Base-by-base conservation (phyloP, 768 basidiomycete species). In the Gloeopeniophorella convolvens region DNA sequence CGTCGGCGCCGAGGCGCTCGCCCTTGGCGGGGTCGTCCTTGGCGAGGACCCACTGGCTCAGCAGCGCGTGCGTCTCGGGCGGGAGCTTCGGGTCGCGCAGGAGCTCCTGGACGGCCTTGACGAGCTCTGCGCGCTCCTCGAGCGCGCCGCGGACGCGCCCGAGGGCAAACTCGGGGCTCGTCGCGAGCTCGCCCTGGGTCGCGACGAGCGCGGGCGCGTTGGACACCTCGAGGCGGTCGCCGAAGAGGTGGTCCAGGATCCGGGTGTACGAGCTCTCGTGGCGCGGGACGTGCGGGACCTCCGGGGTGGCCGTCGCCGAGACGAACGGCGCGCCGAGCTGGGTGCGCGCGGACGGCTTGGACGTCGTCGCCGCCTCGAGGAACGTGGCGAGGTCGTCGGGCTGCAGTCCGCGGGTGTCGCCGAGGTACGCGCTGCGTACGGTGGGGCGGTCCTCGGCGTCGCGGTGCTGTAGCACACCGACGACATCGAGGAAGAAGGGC, bases 261-360 rank as follows among this genome's bases (percentile, higher is more conserved):
- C 85, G 88, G 55, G 87, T 92, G 72, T 98, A 98, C 9, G 92
- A 84, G 2, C 79, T 70, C 69, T 99, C 96, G 63, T 95, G 89
- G 62, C 82, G 82, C 9, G 96, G 96, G n/a, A 92, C 70, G 54
- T 83, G 80, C 9, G 83, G 82, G 1, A 69, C 49, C 27, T 66
- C 50, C 20, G 70, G 50, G 23, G 63, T 45, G 16, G 68, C 53
- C n/a, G 65, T 60, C 6, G 54, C 42, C 18, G 60, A 48, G 3
- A 67, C 39, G 0, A 68, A 60, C 12, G 66, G 56, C 28, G 63
- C 50, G 26, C 80, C 80, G 15, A 88, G 69, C 11, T 67, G 72
- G 15, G 87, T 63, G 11, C 76, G 75, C 9, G 68, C 57, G 36
- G 72, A 58, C 9, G 70, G 56, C 4, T 74, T 65, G 18, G 67